A percentile compares a stretch with the other conserved stretches of the same genome.
Evolutionary conservation across 1,284 basidiomycete species (phyloP).

Genomic region (Coniferiporia sulphurascens): DNA sequence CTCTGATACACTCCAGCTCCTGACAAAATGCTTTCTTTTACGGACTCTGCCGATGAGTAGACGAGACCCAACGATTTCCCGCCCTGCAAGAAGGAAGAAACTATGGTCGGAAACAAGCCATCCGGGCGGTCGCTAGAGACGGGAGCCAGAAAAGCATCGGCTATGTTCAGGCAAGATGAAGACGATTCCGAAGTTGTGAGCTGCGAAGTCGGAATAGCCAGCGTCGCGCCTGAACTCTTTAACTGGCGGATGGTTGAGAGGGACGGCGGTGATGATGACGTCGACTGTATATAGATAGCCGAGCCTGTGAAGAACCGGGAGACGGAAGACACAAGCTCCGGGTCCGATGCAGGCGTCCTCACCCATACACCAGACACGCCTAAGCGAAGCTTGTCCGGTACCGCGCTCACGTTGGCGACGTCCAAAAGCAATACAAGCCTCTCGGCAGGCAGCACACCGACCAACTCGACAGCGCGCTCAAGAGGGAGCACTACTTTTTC

Average conservation of each 20-base stretch:
- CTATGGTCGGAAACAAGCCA: slow-evolving; percentile 90
- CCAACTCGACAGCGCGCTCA: slow-evolving; percentile 58
- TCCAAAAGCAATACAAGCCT: slow-evolving; percentile 73
- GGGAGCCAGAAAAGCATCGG: slow-evolving; percentile 83
- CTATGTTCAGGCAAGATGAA: slow-evolving; percentile 61
- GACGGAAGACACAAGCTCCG: slow-evolving; percentile 68
- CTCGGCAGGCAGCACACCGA: slow-evolving; percentile 64
- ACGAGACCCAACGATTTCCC: slow-evolving; percentile 88
- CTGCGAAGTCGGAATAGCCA: slow-evolving; percentile 71
- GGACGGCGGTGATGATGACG: slow-evolving; percentile 41
- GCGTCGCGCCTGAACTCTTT: slow-evolving; percentile 52
- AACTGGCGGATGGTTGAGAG: slow-evolving; percentile 53
- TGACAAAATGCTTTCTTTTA: slow-evolving; percentile 83
- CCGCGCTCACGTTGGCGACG: slow-evolving; percentile 64
- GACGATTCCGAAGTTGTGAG: slow-evolving; percentile 59
- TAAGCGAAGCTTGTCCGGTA: slow-evolving; percentile 65
- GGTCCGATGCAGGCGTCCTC: slow-evolving; percentile 61
- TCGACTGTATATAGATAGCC: slow-evolving; percentile 58
- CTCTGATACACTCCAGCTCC: slow-evolving; percentile 96
- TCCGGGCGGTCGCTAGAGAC: slow-evolving; percentile 87
- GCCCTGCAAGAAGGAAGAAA: slow-evolving; percentile 69
- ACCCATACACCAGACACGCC: slow-evolving; percentile 75
- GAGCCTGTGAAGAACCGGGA: slow-evolving; percentile 68
- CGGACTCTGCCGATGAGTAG: slow-evolving; percentile 90
- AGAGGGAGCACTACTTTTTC: slow-evolving; percentile 74